Evolutionary conservation across 1,139 yeast species (phyloP).

Genomic region (Yamadazyma siamensis): DNA sequence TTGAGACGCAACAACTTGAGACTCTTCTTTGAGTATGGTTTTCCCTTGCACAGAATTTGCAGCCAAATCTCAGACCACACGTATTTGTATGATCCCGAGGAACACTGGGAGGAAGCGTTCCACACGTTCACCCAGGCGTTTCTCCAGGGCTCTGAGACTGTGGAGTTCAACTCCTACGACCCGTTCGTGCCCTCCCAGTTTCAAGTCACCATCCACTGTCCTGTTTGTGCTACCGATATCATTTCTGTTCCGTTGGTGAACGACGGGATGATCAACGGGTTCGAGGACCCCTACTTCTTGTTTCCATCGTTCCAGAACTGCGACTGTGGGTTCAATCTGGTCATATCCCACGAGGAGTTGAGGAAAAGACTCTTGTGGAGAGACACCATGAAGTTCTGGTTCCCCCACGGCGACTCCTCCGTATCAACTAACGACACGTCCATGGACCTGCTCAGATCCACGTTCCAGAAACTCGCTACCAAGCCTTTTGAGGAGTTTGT

Average conservation of each 20-base stretch:
- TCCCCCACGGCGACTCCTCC: slow-evolving; percentile 1
- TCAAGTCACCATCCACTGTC: slow-evolving; percentile 15
- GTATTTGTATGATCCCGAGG: slow-evolving; percentile 7
- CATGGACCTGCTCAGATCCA: not conserved
- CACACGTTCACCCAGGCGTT: slow-evolving; percentile 1
- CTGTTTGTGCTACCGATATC: slow-evolving; percentile 16
- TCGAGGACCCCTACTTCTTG: slow-evolving; percentile 19
- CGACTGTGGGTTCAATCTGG: slow-evolving; percentile 11
- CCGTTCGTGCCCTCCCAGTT: slow-evolving; percentile 6
- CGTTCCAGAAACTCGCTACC: slow-evolving; percentile 1
- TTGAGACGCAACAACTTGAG: slow-evolving; percentile 21
- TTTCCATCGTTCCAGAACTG: slow-evolving; percentile 3
- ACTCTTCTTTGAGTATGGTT: slow-evolving; percentile 20
- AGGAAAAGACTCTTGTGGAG: slow-evolving; percentile 19
- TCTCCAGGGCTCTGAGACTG: slow-evolving; percentile 1
- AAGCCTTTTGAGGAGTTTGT: slow-evolving; percentile 3
- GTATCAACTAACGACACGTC: not conserved
- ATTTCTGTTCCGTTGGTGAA: slow-evolving; percentile 15
- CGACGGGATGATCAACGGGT: slow-evolving; percentile 15
- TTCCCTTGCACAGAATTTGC: slow-evolving; percentile 17
- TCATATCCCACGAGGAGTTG: slow-evolving; percentile 6
- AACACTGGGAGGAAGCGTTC: slow-evolving; percentile 2
- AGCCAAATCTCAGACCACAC: slow-evolving; percentile 5
- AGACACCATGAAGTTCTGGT: slow-evolving; percentile 13
- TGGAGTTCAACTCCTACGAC: slow-evolving; percentile 7